Evolutionary conservation across 2,329 filamentous ascomycete genomes (phyloP).

Genomic region (Endothia cerciana): DNA sequence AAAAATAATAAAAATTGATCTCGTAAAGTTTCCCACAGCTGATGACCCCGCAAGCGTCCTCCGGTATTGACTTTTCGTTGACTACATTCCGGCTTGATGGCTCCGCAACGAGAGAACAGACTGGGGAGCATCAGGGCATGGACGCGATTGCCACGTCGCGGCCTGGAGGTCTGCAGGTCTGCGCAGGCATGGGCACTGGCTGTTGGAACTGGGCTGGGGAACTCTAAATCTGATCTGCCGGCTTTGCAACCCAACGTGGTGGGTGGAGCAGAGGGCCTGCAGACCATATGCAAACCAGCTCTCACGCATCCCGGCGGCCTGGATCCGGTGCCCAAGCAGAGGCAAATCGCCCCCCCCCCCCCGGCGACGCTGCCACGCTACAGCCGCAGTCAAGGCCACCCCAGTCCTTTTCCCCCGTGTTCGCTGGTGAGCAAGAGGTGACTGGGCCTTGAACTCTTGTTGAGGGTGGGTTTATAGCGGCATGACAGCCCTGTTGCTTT

Average conservation of each 20-base stretch:
- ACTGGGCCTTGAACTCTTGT: conserved; percentile 10
- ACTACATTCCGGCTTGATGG: too few relatives aligned
- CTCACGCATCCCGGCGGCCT: conserved; percentile 27
- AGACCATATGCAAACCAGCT: conserved; percentile 10
- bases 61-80: too few relatives aligned
- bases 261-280: conserved; percentile 16
- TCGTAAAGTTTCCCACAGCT: background rate
- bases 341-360: conserved; percentile 9
- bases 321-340: conserved; percentile 26
- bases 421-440: conserved; percentile 26
- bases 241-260: conserved; percentile 20
- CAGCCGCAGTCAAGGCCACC: conserved; percentile 15
- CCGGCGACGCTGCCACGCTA: conserved; percentile 13
- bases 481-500: background rate
- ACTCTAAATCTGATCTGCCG: conserved; percentile 15
- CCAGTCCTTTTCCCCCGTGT: conserved; percentile 15
- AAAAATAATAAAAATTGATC: too few relatives aligned
- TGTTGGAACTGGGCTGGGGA: conserved; percentile 1
- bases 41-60: background rate
- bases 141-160: conserved; percentile 10
- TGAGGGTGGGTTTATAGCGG: background rate
- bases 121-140: background rate
- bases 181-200: conserved; percentile 8
- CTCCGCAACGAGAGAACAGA: background rate
- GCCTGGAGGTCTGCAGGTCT: conserved; percentile 1